Evolutionary conservation across 2,329 filamentous ascomycete genomes (phyloP).

Genomic region (Mycocentrospora acerina): DNA sequence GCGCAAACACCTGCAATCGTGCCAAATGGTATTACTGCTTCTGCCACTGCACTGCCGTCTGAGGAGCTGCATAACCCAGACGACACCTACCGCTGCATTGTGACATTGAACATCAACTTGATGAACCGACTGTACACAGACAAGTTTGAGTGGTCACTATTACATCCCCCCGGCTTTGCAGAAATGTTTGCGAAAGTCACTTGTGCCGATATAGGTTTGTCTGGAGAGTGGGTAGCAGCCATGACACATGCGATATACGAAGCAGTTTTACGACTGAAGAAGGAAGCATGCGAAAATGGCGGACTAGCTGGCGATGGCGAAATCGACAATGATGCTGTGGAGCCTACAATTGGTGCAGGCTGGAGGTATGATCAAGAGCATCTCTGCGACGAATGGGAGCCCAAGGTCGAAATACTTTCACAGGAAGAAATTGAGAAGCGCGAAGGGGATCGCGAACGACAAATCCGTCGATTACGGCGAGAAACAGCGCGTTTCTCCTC

Average conservation of each 20-base stretch:
- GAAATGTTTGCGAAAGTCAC: constrained; percentile 91
- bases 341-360: constrained; percentile 73
- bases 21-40: constrained; percentile 65
- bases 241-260: constrained; percentile 98
- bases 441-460: constrained; percentile 89
- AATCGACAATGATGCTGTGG: constrained; percentile 85
- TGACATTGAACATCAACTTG: constrained; percentile 87
- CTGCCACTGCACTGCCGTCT: constrained; percentile 64
- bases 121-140: constrained; percentile 91
- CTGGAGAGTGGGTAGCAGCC: constrained; percentile 89
- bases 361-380: constrained; percentile 96
- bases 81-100: constrained; percentile 91
- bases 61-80: constrained; percentile 82
- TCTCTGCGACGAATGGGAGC: constrained; percentile 61
- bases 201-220: constrained; percentile 85
- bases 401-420: constrained; percentile 62
- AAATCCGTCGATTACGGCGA: constrained; percentile 80
- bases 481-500: constrained; percentile 93
- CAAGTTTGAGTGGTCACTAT: constrained; percentile 95
- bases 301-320: constrained; percentile 75
- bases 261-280: constrained; percentile 86
- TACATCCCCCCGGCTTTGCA: constrained; percentile 87
- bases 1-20: constrained; percentile 49
- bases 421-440: constrained; percentile 98
- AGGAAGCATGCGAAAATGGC: constrained; percentile 91